Percentiles rank a stretch among this genome's conserved stretches.
Evolutionary conservation across 1,284 basidiomycete species (phyloP).

Genomic region (Boletus smithii): DNA sequence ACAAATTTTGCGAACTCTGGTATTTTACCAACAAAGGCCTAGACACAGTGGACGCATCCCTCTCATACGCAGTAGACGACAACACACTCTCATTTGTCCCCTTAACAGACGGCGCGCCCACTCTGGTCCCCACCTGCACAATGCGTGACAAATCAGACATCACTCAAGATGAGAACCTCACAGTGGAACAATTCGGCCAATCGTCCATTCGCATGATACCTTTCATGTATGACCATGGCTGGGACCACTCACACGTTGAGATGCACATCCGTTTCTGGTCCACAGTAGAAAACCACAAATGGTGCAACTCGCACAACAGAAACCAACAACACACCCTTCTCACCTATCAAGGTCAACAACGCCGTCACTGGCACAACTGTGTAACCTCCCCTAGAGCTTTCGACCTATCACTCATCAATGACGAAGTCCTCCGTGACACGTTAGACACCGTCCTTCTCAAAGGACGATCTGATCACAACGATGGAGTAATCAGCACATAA

Average conservation of each 20-base stretch:
- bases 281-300: not conserved
- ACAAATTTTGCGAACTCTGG: not conserved
- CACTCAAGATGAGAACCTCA: not conserved
- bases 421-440: not conserved
- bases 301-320: not conserved
- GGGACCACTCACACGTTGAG: not conserved
- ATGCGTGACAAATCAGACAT: not conserved
- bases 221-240: not conserved
- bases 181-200: not conserved
- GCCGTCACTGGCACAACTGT: not conserved
- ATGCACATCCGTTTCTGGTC: conserved; percentile 1
- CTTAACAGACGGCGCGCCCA: not conserved
- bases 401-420: not conserved
- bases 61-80: not conserved
- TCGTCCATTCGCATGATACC: not conserved
- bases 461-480: not conserved
- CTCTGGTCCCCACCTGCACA: not conserved
- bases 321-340: not conserved
- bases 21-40: not conserved
- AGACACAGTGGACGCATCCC: not conserved
- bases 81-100: not conserved
- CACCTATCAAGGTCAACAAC: conserved; percentile 1
- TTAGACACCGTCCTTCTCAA: not conserved
- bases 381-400: not conserved
- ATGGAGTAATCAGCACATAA: not conserved